Percentiles rank a stretch among this genome's conserved stretches.
Evolutionary conservation across 176 grass and related monocot species (phyloP).

Genomic region (Echinochloa phyllopogon): DNA sequence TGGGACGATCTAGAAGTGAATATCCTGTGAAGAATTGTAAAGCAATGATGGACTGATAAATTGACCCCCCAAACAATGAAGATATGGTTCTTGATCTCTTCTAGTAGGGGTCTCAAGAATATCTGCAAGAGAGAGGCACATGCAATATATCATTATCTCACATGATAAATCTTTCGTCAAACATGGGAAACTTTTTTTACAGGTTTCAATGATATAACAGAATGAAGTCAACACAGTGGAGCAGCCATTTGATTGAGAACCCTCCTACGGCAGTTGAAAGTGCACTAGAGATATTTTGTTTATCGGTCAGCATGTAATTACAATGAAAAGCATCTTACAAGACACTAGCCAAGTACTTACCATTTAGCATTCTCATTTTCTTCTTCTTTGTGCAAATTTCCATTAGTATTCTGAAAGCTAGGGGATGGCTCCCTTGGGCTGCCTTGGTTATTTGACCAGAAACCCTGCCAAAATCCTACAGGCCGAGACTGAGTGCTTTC

Average conservation of each 20-base stretch:
- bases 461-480: conserved; percentile 72
- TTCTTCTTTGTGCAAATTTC: conserved; percentile 55
- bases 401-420: conserved; percentile 54
- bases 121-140: conserved; percentile 42
- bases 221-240: neutral
- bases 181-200: neutral
- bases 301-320: neutral
- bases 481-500: conserved; percentile 46
- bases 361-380: conserved; percentile 43
- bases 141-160: neutral
- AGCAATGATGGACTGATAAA: neutral
- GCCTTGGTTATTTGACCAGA: conserved; percentile 67
- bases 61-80: conserved; percentile 40
- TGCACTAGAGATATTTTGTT: neutral
- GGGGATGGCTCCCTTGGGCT: conserved; percentile 40
- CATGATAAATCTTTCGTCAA: neutral
- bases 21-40: conserved; percentile 6
- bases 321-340: neutral
- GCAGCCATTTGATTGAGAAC: neutral
- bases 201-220: neutral
- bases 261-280: neutral
- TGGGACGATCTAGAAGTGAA: neutral
- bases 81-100: conserved; percentile 31
- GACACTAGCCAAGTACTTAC: conserved; percentile 55
- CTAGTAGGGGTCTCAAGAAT: conserved; percentile 18